phyloP scores from a whole-genome alignment of 768 basidiomycete species.

The Amanita fuliginea region DNA sequence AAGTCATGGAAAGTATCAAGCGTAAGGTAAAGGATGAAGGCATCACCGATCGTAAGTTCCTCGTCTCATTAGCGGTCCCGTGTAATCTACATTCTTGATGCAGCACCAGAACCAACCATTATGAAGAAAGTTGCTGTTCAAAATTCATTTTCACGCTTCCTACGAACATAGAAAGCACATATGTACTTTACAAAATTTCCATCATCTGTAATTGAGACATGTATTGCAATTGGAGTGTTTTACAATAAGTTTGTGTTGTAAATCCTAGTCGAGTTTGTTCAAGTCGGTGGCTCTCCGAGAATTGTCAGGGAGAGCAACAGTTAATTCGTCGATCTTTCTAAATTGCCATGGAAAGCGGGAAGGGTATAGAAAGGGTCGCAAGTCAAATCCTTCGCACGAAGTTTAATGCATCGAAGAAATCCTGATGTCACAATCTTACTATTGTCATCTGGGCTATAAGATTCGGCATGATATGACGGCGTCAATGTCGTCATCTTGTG shows the following conservation, averaged over 20 bases:
- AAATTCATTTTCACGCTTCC: conserved; percentile 64
- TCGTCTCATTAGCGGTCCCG: background rate
- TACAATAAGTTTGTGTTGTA: conserved; percentile 6
- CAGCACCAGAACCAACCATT: conserved; percentile 76
- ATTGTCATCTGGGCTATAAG: conserved; percentile 95
- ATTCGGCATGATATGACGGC: conserved; percentile 91
- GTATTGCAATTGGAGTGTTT: conserved; percentile 12
- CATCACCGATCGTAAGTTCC: conserved; percentile 63
- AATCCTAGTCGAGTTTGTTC: conserved; percentile 14
- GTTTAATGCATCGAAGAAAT: conserved; percentile 8
- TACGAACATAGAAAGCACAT: conserved; percentile 32
- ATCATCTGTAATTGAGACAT: background rate
- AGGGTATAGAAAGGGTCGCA: conserved; percentile 94
- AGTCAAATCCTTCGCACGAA: conserved; percentile 64
- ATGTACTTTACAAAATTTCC: background rate
- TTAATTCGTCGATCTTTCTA: conserved; percentile 85
- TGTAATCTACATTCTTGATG: background rate
- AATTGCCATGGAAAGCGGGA: conserved; percentile 96
- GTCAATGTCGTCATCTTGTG: conserved; percentile 99
- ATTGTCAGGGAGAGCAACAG: conserved; percentile 63
- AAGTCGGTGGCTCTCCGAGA: conserved; percentile 23
- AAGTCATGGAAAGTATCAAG: conserved; percentile 90
- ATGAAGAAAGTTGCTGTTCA: conserved; percentile 86
- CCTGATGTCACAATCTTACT: conserved; percentile 35
- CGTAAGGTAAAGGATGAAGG: conserved; percentile 89